phyloP scores from a whole-genome alignment of 192 early-diverging fungal genomes.

The Coemansia sp. region DNA sequence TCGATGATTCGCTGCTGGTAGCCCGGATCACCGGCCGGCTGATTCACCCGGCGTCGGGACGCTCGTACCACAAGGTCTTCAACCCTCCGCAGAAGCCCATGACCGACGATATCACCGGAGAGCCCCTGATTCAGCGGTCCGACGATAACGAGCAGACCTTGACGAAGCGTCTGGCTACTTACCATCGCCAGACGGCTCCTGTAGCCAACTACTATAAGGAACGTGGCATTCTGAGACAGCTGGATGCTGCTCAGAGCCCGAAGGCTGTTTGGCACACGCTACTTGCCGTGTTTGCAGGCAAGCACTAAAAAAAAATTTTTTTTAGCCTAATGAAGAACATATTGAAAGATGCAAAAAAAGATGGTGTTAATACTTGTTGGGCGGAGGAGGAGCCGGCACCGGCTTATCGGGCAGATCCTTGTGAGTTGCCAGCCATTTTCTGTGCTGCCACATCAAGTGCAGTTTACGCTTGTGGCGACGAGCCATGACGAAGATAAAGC shows the following conservation, averaged over 20 bases:
- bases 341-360: not conserved
- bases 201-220: slow-evolving; percentile 90
- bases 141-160: slow-evolving; percentile 96
- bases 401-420: slow-evolving; percentile 50
- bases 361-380: slow-evolving; percentile 21
- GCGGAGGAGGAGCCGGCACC: slow-evolving; percentile 36
- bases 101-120: slow-evolving; percentile 96
- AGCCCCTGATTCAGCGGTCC: slow-evolving; percentile 94
- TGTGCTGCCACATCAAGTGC: slow-evolving; percentile 25
- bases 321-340: no score
- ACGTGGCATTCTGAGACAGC: slow-evolving; percentile 86
- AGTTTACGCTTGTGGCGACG: slow-evolving; percentile 43
- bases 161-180: slow-evolving; percentile 83
- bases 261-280: slow-evolving; percentile 86
- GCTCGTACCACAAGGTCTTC: slow-evolving; percentile 97
- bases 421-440: slow-evolving; percentile 41
- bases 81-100: slow-evolving; percentile 88
- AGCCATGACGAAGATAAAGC: slow-evolving; percentile 38
- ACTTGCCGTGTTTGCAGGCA: slow-evolving; percentile 77
- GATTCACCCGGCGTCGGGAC: slow-evolving; percentile 90
- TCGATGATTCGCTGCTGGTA: slow-evolving; percentile 92
- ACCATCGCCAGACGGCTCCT: slow-evolving; percentile 79
- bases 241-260: slow-evolving; percentile 91
- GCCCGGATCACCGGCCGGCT: slow-evolving; percentile 95
- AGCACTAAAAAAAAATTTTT: slow-evolving; percentile 18